These are phyloP conservation scores for Xerocomellus chrysenteron DNA, from an alignment of 768 basidiomycete species.

Conservation along the genomic window DNA sequence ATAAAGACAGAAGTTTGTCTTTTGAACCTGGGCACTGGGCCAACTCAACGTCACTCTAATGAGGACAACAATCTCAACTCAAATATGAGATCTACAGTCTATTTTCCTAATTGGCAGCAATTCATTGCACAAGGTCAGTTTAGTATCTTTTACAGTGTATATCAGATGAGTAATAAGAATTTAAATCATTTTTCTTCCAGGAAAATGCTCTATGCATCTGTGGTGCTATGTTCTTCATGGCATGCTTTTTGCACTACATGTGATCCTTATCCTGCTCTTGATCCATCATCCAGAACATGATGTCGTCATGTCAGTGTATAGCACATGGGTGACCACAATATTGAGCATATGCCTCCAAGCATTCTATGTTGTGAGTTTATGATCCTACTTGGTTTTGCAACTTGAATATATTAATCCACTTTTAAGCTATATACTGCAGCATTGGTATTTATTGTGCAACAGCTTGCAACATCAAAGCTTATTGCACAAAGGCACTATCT, in stretches of 20 bases:
- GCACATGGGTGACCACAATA: neutral
- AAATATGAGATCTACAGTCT: neutral
- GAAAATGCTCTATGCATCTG: neutral
- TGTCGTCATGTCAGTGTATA: neutral
- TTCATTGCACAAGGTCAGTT: neutral
- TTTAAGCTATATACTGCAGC: conserved; percentile 14
- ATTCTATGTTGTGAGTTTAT: neutral
- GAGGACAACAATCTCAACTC: neutral
- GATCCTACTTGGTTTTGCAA: too few relatives aligned
- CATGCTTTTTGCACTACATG: neutral
- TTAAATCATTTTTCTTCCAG: neutral
- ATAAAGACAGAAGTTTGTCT: neutral
- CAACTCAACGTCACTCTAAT: neutral
- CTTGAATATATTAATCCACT: neutral
- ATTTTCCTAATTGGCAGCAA: neutral
- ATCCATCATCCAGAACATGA: neutral
- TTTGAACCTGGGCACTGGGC: neutral
- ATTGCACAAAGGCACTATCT: conserved; percentile 8
- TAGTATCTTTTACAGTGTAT: neutral
- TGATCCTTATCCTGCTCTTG: neutral
- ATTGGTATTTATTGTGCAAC: conserved; percentile 21
- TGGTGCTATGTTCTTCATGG: neutral
- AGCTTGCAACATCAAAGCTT: conserved; percentile 5
- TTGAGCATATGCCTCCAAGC: neutral
- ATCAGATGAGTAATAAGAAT: neutral